Base-by-base conservation (phyloP, 768 basidiomycete genomes). In the Rossbeevera mucosa region DNA sequence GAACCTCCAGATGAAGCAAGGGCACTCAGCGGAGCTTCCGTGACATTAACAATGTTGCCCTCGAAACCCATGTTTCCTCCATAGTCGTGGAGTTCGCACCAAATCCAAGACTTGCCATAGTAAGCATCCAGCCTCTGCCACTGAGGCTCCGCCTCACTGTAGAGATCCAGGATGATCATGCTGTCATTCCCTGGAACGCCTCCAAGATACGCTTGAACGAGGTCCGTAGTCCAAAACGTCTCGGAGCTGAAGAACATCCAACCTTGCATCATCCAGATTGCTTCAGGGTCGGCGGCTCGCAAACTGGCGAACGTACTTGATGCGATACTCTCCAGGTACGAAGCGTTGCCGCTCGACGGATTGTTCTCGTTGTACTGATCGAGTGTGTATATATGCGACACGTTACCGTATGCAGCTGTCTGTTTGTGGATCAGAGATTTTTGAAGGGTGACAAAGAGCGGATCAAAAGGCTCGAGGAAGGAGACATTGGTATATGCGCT, bases 121-220 rank as follows among this genome's bases (percentile, higher is more conserved):
- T 74, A 75, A 0, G 66, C 62, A 50, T 60, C 53, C 20, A 75
- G 66, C 33, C 74, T 64, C 53, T 75, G 64, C 74, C 74, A 75
- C 52, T 74, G 73, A 33, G 74, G 74, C 38, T 66, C 59, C 0
- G 68, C 72, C 54, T 75, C 74, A 48, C 66, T 67, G 25, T 69
- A 75, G 18, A 75, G 62, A 51, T 75, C 74, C 18, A 75, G 62
- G 43, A 75, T 68, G 59, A 75, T 72, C 69, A 75, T 68, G 48
- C 61, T 67, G 47, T 74, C 68, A 33, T 68, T 65, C 2, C 59
- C 67, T 11, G 71, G 63, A 7, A 70, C 70, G 25, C 73, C 74
- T 16, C 67, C 66, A 9, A 75, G 67, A 58, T 71, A 75, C 5
- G 74, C 72, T 38, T 67, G 61, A 44, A 75, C 64, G 47, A 68